Base-by-base conservation (phyloP, 495 filamentous ascomycete genomes). In the Entonaema liquescens region DNA sequence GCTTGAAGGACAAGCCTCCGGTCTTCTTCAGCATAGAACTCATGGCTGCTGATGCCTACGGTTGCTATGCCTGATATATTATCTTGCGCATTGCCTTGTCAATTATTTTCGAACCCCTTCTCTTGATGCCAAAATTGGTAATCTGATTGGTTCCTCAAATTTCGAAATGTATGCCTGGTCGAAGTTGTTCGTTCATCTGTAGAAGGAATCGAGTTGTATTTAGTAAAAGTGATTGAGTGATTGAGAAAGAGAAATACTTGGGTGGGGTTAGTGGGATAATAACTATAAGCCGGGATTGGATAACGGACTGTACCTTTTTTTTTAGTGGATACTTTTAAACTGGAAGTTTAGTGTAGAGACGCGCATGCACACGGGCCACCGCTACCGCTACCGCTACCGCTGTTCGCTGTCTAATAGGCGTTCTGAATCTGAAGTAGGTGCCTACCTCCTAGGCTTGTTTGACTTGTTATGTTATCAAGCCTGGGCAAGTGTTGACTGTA, bases 11-110 rank as follows among this genome's bases (percentile, higher is more conserved):
- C 69, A 78, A 73, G 68, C 74, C 79, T 59, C 77, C 70, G 57
- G 82, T 83, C 64, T 81, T 82, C 61, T 81, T 83, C 64, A 84
- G 59, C 80, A 85, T 82, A 55, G 74, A 79, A 78, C 74, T 79
- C 72, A 79, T 81, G 66, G 54, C 57, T 69, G 38, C 68, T 52
- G 31, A 66, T 28, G 57, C 63, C 67, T 67, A 64, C 9, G 50
- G 54, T 54, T 54, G 57, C 64, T 72, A 62, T 72, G 25, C 23
- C 50, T 12, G 54, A 23, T 40, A 40, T 13, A 19, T 49, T 60
- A 29, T 65, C 25, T 21, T 47, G 25, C 56, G 49, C 69, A 72
- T 68, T 54, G 60, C 70, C 60, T 31, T 38, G 21, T 55, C 55
- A 35, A 54, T 56, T 17, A 1, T 38, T 62, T 28, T 44, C 15